phyloP scores from a whole-genome alignment of 768 basidiomycete genomes.

The Boletus rufocinnamomeus region DNA sequence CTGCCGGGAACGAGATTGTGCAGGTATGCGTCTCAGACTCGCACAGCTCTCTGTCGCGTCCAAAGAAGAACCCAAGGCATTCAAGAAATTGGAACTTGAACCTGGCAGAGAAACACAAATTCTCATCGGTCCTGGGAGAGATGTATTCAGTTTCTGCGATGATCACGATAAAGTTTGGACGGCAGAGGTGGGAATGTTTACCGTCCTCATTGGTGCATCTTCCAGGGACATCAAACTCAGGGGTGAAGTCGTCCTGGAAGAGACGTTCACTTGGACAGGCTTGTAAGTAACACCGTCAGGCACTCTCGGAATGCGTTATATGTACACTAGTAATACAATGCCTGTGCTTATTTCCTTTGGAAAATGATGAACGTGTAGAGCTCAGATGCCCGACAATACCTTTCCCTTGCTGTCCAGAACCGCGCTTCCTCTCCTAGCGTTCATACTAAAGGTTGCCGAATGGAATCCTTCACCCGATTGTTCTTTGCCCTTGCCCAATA shows the following conservation, averaged over 20 bases:
- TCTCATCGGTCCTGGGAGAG: not conserved
- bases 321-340: slow-evolving; percentile 24
- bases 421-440: slow-evolving; percentile 37
- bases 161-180: not conserved
- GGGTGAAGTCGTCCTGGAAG: not conserved
- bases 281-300: not conserved
- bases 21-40: not conserved
- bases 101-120: not conserved
- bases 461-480: slow-evolving; percentile 53
- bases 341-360: not conserved
- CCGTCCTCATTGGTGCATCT: not conserved
- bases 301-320: not conserved
- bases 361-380: not conserved
- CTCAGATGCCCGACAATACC: slow-evolving; percentile 39
- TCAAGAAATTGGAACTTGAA: not conserved
- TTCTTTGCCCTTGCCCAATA: slow-evolving; percentile 66
- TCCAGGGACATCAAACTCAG: not conserved
- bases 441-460: slow-evolving; percentile 15
- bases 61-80: too few species aligned
- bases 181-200: not conserved
- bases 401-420: slow-evolving; percentile 43
- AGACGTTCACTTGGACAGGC: not conserved
- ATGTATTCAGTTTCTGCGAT: not conserved
- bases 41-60: not conserved
- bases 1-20: too few species aligned